Base-by-base conservation (phyloP, 805 yeast species). In the Candida arabinofermentans region DNA sequence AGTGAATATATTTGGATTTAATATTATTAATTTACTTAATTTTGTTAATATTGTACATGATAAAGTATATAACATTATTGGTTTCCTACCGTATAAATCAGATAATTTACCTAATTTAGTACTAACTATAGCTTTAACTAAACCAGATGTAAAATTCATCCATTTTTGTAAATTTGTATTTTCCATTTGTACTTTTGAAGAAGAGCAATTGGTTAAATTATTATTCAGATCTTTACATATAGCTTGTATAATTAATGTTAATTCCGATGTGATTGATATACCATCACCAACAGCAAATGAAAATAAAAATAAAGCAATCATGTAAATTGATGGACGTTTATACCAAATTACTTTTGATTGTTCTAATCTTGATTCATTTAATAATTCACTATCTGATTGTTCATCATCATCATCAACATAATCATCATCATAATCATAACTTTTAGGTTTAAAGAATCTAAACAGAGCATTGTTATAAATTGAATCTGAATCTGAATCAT, bases 61-160 rank as follows among this genome's bases (percentile, higher is more conserved):
- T 34, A 58, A 17, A 12, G 49, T 57, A 27, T 64, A 56, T 1
- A 68, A 44, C 30, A 83, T 61, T 4, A 77, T 60, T 8, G 72
- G 66, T 32, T 73, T 74, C 42, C 93, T 66, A 2, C 93, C 93
- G 45, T 71, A 65, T 26, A 77, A 61, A 56, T 85, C 93, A 17
- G 86, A 77, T 12, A 77, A 54, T 39, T 77, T 75, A 2, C 88
- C 83, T 42, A 83, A 61, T 49, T 79, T 79, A 1, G 85, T 83
- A 43, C 79, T 63, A n/a, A 79, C 73, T 1, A 81, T 42, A 19
- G 79, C 66, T 23, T 72, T 68, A 3, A 76, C 55, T 0, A 73
- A 42, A 0, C 81, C 80, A 5, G 64, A 51, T 2, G 70, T 42
- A 5, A 80, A 48, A 33, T 66, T 58, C 16, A 55, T 50, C 42